Evolutionary conservation across 2,329 filamentous ascomycete genomes (phyloP), one percentile per base, ranked within the genome.

Genomic region (Arthrobotrys musiformis): DNA sequence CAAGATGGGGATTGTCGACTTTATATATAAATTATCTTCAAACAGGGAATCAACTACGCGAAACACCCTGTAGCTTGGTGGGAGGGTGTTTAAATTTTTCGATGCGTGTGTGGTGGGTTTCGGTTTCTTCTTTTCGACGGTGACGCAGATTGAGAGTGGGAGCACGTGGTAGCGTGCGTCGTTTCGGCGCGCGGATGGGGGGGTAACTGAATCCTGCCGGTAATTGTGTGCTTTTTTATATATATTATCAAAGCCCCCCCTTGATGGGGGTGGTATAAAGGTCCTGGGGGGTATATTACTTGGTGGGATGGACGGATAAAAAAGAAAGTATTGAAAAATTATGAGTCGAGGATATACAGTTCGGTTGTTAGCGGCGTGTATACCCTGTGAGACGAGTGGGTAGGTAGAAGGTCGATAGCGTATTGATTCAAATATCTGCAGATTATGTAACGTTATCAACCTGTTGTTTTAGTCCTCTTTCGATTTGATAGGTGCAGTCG

Each of bases 1-100:
- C 35, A 35, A 56, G 33, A 33, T 13, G 17, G 17, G n/a, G 52
- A n/a, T n/a, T n/a, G n/a, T 13, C 28, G 8, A 2, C 22, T 22
- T 19, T 72, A 54, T 70, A 70, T 72, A 72, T 64, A n/a, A n/a
- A n/a, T n/a, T n/a, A 22, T 24, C 4, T 15, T n/a, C 15, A 52
- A 24, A 15, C 19, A n/a, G n/a, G n/a, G n/a, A n/a, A n/a, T n/a
- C n/a, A n/a, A 30, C 5, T 11, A 22, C 22, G 9, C 9, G 58
- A 62, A 44, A 33, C 35, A 62, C 37, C n/a, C 15, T 19, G n/a
- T 19, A 15, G 11, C 15, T 17, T 5, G n/a, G n/a, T n/a, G n/a
- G n/a, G n/a, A n/a, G n/a, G n/a, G n/a, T n/a, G n/a, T n/a, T n/a
- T n/a, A n/a, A n/a, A n/a, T n/a, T n/a, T n/a, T 17, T 42, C 40